Evolutionary conservation across 2,329 filamentous ascomycete genomes (phyloP), one percentile per base, ranked within the genome.

Genomic region (Colletotrichum trifolii): DNA sequence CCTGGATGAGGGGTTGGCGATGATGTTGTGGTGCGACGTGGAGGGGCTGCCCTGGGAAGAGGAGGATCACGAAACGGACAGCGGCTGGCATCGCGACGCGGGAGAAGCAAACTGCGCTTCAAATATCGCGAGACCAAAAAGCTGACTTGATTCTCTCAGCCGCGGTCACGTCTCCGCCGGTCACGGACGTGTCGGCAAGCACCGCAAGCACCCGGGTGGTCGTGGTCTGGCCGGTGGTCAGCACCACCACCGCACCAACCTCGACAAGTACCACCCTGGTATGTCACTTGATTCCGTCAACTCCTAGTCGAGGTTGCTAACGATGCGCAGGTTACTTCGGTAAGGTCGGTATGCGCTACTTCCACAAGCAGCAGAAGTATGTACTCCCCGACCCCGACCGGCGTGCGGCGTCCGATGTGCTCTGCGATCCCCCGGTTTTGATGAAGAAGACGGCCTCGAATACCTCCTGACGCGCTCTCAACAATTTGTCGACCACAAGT

Each of bases 301-400:
- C 6, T 1, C 6, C n/a, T 5, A 17, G 5, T 8, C 9, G 12
- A 5, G 15, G n/a, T 49, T 47, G 78, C 95, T 76, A 89, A 95
- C 85, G 95, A 90, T 93, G 97, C 81, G 94, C 95, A 70, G 96
- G 96, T 93, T 98, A 98, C 92, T 98, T 97, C 85, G 93, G 93
- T 85, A 97, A 97, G 87, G 92, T 95, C 75, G 91, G 92, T 85
- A 95, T 95, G 92, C 87, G 92, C 79, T 91, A 95, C 86, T 97
- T 97, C 92, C 95, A 98, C 89, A 94, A 96, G 85, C 90, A 93
- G 79, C 88, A 90, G 78, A 95, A 95, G 67, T 69, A 68, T 7
- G 65, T 67, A 38, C 12, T 13, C 38, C 57, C 50, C 55, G 34
- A 33, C 8, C 8, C 53, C 53, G 53, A 49, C 42, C 43, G 45